Base-by-base conservation (phyloP, 768 basidiomycete genomes). In the Tulasnella sp. region DNA sequence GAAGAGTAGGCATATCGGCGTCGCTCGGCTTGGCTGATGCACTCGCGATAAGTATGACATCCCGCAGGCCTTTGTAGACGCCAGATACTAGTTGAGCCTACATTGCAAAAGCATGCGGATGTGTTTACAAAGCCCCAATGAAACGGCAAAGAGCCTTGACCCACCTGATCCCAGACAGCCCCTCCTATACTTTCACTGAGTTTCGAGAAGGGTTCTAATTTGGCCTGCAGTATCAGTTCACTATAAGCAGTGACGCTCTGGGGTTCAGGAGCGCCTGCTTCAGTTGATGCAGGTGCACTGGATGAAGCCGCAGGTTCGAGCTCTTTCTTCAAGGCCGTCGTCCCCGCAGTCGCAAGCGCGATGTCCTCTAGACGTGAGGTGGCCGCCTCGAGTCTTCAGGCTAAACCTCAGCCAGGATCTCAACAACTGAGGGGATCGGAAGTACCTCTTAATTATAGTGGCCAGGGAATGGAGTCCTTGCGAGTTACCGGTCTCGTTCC, bases 341-440 rank as follows among this genome's bases (percentile, higher is more conserved):
- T n/a, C 12, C 66, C 69, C 63, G 65, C 63, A 52, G 70, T 65
- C 14, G 77, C 73, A 37, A 77, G 73, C 35, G 84, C 84, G 59
- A 91, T 74, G 66, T 99, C 96, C 70, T 99, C 96, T 34, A 99
- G 79, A 32, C 96, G 81, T 41, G 86, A 88, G 5, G 90, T 92
- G 7, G 91, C 88, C 23, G 96, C 96, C 75, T 93, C 86, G 49
- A 91, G 78, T 62, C 92, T 92, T 58, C 11, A 35, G 37, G 37
- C 31, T 40, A 32, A 19, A n/a, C 45, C 19, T 53, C 50, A 58
- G 21, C 8, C 8, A 6, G 23, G 21, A 6, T 25, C 48, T 8
- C 41, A 17, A 17, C 6, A 43, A 49, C 17, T n/a, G 19, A 19
- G 17, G 6, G 3, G 19, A 36, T 14, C 27, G 12, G 31, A 19